Percentiles rank a stretch among this genome's conserved stretches.
Evolutionary conservation across 176 grass and related monocot species (phyloP).

Genomic region (Pontederia paniculata): DNA sequence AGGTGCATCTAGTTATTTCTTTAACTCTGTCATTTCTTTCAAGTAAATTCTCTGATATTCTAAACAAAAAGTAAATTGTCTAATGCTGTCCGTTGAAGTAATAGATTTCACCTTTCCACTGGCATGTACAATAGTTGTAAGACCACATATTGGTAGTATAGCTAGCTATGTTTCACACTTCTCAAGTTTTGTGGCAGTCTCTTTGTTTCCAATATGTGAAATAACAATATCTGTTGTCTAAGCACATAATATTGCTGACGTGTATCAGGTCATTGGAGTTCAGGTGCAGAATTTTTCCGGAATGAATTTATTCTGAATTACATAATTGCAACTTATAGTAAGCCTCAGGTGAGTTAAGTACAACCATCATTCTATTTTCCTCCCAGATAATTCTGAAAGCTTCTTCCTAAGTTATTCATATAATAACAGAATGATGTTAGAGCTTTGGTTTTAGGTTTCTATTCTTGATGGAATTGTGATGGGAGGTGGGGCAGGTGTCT

Average conservation of each 20-base stretch:
- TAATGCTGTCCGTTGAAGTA: neutral
- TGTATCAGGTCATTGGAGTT: conserved; percentile 63
- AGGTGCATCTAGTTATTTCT: neutral
- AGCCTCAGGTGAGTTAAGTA: conserved; percentile 60
- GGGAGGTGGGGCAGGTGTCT: conserved; percentile 89
- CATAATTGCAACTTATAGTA: conserved; percentile 74
- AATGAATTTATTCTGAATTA: conserved; percentile 78
- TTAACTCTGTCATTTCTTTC: neutral
- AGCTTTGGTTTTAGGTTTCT: conserved; percentile 52
- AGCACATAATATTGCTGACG: neutral
- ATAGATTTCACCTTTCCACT: neutral
- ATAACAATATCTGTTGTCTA: neutral
- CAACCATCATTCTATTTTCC: no score
- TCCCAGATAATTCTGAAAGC: neutral
- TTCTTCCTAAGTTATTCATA: conserved; percentile 1
- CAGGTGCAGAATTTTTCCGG: conserved; percentile 61
- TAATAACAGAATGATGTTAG: conserved; percentile 1
- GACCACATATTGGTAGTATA: neutral
- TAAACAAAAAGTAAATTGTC: neutral
- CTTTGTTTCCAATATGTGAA: no score
- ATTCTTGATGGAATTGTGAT: conserved; percentile 80
- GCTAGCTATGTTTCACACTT: no score
- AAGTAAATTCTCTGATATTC: neutral
- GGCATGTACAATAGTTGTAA: no score
- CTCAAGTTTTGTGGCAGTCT: no score